Conservation (phyloP, 768 basidiomycete species). For the Steccherinum ochraceum region DNA sequence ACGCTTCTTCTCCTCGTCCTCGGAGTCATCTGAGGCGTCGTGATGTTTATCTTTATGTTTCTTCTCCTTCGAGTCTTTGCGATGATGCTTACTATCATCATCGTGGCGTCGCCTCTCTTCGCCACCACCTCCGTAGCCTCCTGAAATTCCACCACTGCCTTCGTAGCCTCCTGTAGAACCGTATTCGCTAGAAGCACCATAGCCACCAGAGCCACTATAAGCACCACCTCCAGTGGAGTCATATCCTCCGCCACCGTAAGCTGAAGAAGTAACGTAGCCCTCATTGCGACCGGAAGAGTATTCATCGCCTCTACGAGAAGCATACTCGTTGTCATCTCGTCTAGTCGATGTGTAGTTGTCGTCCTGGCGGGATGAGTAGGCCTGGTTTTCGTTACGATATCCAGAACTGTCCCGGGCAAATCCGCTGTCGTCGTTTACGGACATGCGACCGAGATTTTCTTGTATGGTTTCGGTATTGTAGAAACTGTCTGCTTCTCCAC, state of each 20-base stretch:
- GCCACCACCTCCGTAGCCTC: not conserved
- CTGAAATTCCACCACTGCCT: not conserved
- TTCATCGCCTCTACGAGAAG: not conserved
- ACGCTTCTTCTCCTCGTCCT: conserved; percentile 35
- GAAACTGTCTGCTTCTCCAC: not conserved
- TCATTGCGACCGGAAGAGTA: not conserved
- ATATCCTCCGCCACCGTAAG: conserved; percentile 29
- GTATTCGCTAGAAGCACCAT: not conserved
- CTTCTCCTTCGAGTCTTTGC: not conserved
- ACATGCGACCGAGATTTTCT: not conserved
- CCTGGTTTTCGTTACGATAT: not conserved
- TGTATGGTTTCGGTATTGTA: not conserved
- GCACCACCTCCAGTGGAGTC: conserved; percentile 11
- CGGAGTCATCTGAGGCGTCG: conserved; percentile 13
- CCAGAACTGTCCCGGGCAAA: not conserved
- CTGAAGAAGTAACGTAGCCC: not conserved
- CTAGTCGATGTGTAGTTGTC: not conserved
- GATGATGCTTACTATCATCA: conserved; percentile 5
- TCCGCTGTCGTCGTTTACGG: not conserved
- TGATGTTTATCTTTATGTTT: conserved; percentile 5
- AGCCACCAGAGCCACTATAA: conserved; percentile 2
- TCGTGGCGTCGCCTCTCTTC: conserved; percentile 6
- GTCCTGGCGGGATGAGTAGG: not conserved
- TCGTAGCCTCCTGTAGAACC: conserved; percentile 4
- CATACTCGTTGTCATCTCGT: not conserved